phyloP scores from a whole-genome alignment of 176 grass and related monocot genomes.

The sorghum (Sorghum bicolor) region Sorghum_bicolor_NCBIv3 NC_012877.2:5904001-5904500 shows the following conservation, averaged over 20 bases:
- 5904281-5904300: conserved; percentile 95
- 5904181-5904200: conserved; percentile 71
- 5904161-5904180: conserved; percentile 78
- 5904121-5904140: conserved; percentile 88
- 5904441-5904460: conserved; percentile 61
- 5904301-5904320: conserved; percentile 64
- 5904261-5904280: conserved; percentile 93
- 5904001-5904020: conserved; percentile 79
- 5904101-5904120: conserved; percentile 78
- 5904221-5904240: conserved; percentile 77
- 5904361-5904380: conserved; percentile 40
- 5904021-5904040: conserved; percentile 90
- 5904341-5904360: conserved; percentile 34
- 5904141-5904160: conserved; percentile 96
- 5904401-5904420: conserved; percentile 62
- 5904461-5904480: conserved; percentile 90
- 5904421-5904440: conserved; percentile 64
- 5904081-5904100: conserved; percentile 72
- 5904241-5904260: conserved; percentile 72
- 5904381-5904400: conserved; percentile 65
- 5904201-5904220: conserved; percentile 71
- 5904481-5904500: conserved; percentile 33
- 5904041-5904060: conserved; percentile 64
- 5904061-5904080: conserved; percentile 80
- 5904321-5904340: conserved; percentile 34